These are phyloP conservation scores for Dactylellina cionopaga DNA, from an alignment of 2,329 filamentous ascomycete genomes.

Conservation along the genomic window DNA sequence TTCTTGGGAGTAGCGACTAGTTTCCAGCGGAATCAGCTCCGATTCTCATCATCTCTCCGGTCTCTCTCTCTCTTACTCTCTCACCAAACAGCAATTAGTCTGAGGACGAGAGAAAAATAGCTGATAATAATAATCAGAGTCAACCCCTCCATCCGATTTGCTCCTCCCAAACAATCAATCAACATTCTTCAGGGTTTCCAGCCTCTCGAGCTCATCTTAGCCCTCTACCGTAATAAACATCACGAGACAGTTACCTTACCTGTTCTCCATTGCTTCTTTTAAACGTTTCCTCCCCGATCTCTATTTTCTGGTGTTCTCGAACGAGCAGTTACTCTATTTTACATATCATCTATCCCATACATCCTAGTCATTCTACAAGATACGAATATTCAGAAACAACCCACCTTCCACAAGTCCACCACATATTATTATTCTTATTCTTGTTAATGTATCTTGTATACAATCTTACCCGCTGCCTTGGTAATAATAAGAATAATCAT, in stretches of 20 bases:
- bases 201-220: not conserved
- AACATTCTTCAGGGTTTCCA: not conserved
- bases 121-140: not conserved
- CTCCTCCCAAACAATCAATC: constrained; percentile 4
- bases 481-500: too few species aligned
- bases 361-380: too few species aligned
- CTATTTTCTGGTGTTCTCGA: constrained; percentile 3
- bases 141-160: constrained; percentile 27
- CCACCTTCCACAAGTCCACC: too few species aligned
- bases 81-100: too few species aligned
- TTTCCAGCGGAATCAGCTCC: constrained; percentile 24
- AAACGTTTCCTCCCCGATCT: not conserved
- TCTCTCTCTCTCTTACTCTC: constrained; percentile 9
- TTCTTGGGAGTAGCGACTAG: constrained; percentile 18
- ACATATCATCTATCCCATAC: not conserved
- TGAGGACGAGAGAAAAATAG: too few species aligned
- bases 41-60: too few species aligned
- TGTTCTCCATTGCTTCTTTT: constrained; percentile 1
- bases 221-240: constrained; percentile 2
- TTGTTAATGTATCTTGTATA: too few species aligned
- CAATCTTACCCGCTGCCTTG: too few species aligned
- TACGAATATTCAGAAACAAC: too few species aligned
- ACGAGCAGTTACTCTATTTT: constrained; percentile 18
- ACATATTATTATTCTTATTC: too few species aligned
- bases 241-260: constrained; percentile 34